Conservation (phyloP, 1,284 basidiomycete species). For the Coriolopsis trogii region DNA sequence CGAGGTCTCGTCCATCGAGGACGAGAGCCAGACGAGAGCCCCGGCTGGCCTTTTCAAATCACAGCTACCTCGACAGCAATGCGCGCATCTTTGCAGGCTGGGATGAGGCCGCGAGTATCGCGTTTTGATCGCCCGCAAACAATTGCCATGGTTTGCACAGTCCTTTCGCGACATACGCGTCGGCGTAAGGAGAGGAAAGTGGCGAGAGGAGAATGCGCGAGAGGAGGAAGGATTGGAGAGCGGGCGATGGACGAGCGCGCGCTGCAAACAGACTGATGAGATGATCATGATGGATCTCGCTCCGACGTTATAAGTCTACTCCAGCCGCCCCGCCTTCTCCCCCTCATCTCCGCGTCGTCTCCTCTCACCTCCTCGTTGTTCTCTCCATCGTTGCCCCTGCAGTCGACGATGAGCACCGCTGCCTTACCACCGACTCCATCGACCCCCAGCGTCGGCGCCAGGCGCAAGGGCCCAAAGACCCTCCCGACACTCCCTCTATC, state of each 20-base stretch:
- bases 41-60: no score
- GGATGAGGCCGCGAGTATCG: no score
- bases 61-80: no score
- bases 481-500: slow-evolving; percentile 71
- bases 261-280: slow-evolving; percentile 21
- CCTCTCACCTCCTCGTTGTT: not conserved
- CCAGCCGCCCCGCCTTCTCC: not conserved
- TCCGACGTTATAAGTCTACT: slow-evolving; percentile 6
- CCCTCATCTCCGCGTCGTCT: slow-evolving; percentile 2
- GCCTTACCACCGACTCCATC: slow-evolving; percentile 35
- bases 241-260: not conserved
- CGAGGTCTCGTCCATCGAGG: not conserved
- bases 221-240: not conserved
- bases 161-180: no score
- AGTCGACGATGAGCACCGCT: slow-evolving; percentile 30
- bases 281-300: slow-evolving; percentile 24
- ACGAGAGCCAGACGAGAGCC: not conserved
- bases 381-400: slow-evolving; percentile 3
- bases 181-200: no score
- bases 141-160: no score
- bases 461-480: slow-evolving; percentile 63
- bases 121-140: no score
- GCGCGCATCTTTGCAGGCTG: no score
- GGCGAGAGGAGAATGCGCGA: no score
- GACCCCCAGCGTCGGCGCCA: slow-evolving; percentile 47